Evolutionary conservation across 352 stramenopile genomes (phyloP).

Genomic region (Globisporangium uncinulatum): DNA sequence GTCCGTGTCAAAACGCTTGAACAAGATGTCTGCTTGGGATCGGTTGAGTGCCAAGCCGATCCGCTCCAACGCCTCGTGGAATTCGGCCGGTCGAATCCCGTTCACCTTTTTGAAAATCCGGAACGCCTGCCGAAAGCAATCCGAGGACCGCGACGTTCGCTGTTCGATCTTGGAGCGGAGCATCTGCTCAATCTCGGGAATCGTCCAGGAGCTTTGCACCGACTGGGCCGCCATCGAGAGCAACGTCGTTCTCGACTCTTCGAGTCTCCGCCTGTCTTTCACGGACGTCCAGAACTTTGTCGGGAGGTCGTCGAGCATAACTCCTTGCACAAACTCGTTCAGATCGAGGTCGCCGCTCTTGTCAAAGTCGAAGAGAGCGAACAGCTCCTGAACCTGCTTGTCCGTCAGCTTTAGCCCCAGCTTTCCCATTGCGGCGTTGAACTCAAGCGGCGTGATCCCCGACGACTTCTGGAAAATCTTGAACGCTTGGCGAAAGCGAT

Average conservation of each 20-base stretch:
- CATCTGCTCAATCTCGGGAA: constrained; percentile 75
- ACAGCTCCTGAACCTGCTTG: constrained; percentile 50
- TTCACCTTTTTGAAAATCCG: constrained; percentile 83
- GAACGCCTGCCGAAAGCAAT: constrained; percentile 78
- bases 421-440: constrained; percentile 45
- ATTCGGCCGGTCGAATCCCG: constrained; percentile 68
- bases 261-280: constrained; percentile 48
- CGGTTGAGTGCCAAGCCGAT: constrained; percentile 55
- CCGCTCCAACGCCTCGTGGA: constrained; percentile 48
- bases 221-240: constrained; percentile 69
- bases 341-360: constrained; percentile 70
- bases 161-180: constrained; percentile 81
- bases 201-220: constrained; percentile 66
- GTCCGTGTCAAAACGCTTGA: constrained; percentile 64
- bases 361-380: constrained; percentile 72
- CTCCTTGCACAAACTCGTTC: constrained; percentile 76
- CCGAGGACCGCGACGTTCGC: constrained; percentile 63
- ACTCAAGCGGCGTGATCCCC: constrained; percentile 48
- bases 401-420: constrained; percentile 49
- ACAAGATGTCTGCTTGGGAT: constrained; percentile 52
- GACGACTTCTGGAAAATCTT: constrained; percentile 63
- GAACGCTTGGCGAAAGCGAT: constrained; percentile 71
- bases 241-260: constrained; percentile 34
- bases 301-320: constrained; percentile 67
- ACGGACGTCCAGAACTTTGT: constrained; percentile 47